Evolutionary conservation across 2,329 filamentous ascomycete genomes (phyloP), one percentile per base, ranked within the genome.

Genomic region (Talaromyces sp.): DNA sequence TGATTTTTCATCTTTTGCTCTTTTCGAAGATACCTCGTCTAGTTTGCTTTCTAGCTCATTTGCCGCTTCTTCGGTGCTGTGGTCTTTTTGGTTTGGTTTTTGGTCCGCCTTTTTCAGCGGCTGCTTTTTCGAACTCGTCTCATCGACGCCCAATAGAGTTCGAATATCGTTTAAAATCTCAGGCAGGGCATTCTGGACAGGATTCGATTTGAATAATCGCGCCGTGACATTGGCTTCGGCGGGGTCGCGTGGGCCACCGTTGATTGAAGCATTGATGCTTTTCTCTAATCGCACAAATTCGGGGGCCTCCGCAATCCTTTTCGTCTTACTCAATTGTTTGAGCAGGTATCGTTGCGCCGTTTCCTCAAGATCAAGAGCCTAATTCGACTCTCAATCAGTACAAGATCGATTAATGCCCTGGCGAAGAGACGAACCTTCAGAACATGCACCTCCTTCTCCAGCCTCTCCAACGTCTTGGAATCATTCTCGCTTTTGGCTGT

Each of bases 201-300:
- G 85, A 62, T 81, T 83, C 15, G 86, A 85, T 66, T 87, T 88
- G 71, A 85, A 88, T 61, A 89, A 68, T 61, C 87, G 76, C 15
- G 85, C 86, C 56, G 82, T 77, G 15, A 89, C 85, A 75, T 89
- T 89, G 19, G 84, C 78, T 61, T 81, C 78, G 1, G 84, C 82
- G 0, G 77, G 68, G 65, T 83, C 82, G 58, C 76, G 73, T 19
- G 79, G 74, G 7, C 79, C 65, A 8, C 73, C 35, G 37, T 31
- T 31, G 68, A 79, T 68, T 74, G 79, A 68, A 74, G 75, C 64
- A 45, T 31, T 58, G n/a, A 19, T 33, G 1, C 37, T 62, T 11
- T 77, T 62, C 67, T 74, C 70, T 35, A 81, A 76, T 45, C 75
- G 69, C 3, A 79, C 78, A 60, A 89, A 80, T 15, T 79, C 78